Evolutionary conservation across 306 rosid genomes (phyloP).

Genomic region (Arachis hypogaea): DNA sequence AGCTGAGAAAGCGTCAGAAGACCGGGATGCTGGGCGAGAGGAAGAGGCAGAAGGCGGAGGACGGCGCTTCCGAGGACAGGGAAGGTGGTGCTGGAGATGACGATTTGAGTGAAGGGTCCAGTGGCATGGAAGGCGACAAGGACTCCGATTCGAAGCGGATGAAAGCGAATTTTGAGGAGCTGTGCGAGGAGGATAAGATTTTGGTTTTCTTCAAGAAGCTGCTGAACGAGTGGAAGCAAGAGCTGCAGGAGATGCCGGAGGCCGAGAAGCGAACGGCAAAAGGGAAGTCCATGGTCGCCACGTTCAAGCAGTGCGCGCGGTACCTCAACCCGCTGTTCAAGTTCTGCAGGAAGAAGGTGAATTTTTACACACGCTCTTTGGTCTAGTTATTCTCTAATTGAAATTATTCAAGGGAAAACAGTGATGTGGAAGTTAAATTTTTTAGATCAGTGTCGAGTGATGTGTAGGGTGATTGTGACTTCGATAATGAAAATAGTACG

Average conservation of each 20-base stretch:
- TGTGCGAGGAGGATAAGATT: constrained; percentile 88
- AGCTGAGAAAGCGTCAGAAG: constrained; percentile 95
- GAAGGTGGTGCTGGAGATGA: constrained; percentile 81
- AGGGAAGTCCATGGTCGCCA: constrained; percentile 95
- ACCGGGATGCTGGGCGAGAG: constrained; percentile 85
- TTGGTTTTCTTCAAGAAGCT: constrained; percentile 88
- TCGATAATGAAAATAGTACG: neutral
- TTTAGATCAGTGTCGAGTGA: neutral
- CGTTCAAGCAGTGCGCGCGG: constrained; percentile 95
- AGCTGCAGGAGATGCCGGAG: constrained; percentile 79
- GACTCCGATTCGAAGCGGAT: constrained; percentile 80
- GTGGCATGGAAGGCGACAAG: constrained; percentile 67
- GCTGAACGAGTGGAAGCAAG: constrained; percentile 96
- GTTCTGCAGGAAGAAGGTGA: constrained; percentile 96
- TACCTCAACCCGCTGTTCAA: constrained; percentile 90
- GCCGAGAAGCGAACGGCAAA: constrained; percentile 86
- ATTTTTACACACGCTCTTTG: neutral
- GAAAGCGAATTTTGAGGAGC: constrained; percentile 86
- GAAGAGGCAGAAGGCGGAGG: constrained; percentile 76
- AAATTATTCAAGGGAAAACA: neutral
- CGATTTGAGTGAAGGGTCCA: constrained; percentile 75
- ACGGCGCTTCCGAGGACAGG: constrained; percentile 68
- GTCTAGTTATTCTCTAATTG: neutral
- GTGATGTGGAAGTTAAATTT: neutral
- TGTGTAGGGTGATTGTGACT: neutral